These are phyloP conservation scores for Diaporthe aspalathi DNA, from an alignment of 2,329 filamentous ascomycete genomes.

Conservation along the genomic window DNA sequence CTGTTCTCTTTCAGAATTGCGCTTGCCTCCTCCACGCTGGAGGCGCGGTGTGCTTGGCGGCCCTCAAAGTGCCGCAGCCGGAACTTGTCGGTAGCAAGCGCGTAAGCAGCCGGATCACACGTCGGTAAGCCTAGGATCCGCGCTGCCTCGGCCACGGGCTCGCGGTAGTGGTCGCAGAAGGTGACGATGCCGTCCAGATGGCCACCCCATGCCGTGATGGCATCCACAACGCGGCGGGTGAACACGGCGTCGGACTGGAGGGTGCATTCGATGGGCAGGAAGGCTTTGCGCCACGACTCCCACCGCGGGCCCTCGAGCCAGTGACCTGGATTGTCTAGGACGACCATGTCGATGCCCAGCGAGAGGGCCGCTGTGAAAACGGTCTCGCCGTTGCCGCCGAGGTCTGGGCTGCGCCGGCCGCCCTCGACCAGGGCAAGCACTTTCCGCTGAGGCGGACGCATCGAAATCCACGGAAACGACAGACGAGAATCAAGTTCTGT, in stretches of 20 bases:
- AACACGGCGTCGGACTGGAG: constrained; percentile 27
- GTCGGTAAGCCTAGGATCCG: not conserved
- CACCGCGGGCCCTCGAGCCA: constrained; percentile 45
- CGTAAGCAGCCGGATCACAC: not conserved
- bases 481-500: too few species aligned
- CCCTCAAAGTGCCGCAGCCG: not conserved
- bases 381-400: not conserved
- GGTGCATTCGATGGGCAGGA: constrained; percentile 6
- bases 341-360: constrained; percentile 46
- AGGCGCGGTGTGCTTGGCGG: not conserved
- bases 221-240: constrained; percentile 41
- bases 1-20: not conserved
- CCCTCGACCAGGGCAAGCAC: too few species aligned
- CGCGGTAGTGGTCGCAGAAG: not conserved
- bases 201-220: not conserved
- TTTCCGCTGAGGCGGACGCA: too few species aligned
- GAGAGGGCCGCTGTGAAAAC: not conserved
- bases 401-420: not conserved
- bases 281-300: not conserved
- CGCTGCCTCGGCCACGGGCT: not conserved
- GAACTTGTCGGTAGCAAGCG: not conserved
- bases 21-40: not conserved
- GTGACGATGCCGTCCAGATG: constrained; percentile 2
- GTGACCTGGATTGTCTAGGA: constrained; percentile 47
- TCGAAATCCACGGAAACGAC: too few species aligned